Conservation (phyloP, 169 alveolate species). For the Perkinsus chesapeaki region DNA sequence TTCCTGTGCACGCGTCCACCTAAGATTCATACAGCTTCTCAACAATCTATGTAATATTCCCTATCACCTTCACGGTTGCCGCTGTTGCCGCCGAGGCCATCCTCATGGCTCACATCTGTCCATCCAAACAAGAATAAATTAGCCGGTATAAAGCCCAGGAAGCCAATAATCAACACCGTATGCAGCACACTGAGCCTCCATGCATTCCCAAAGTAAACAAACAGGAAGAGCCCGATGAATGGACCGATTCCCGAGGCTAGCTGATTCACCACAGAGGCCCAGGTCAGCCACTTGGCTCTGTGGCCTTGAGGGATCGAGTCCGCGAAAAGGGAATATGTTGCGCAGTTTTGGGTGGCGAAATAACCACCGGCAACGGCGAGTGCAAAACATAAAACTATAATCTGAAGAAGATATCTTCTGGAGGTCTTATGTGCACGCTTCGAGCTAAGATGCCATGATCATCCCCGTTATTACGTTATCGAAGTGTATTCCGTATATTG, state of each 20-base stretch:
- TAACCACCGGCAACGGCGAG: constrained; percentile 16
- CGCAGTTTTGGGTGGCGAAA: constrained; percentile 7
- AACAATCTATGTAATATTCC: neutral
- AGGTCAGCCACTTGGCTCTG: constrained; percentile 16
- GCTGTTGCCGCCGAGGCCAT: neutral
- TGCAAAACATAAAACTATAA: neutral
- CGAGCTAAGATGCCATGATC: neutral
- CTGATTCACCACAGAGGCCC: constrained; percentile 1
- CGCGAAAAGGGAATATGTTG: constrained; percentile 20
- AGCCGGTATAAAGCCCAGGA: constrained; percentile 9
- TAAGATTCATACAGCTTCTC: neutral
- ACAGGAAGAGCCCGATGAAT: neutral
- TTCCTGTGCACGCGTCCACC: neutral
- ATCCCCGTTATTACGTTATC: neutral
- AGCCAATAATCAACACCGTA: constrained; percentile 8
- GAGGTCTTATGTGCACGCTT: neutral
- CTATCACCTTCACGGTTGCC: neutral
- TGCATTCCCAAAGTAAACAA: constrained; percentile 10
- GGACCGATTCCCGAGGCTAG: constrained; percentile 12
- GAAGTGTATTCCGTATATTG: neutral
- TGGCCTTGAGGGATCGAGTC: constrained; percentile 14
- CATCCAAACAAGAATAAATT: neutral
- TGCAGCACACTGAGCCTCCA: constrained; percentile 11
- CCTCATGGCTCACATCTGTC: neutral
- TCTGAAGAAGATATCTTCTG: neutral